These are phyloP conservation scores for Psilocybe subaeruginosa DNA, from an alignment of 768 basidiomycete genomes.

Conservation along the genomic window DNA sequence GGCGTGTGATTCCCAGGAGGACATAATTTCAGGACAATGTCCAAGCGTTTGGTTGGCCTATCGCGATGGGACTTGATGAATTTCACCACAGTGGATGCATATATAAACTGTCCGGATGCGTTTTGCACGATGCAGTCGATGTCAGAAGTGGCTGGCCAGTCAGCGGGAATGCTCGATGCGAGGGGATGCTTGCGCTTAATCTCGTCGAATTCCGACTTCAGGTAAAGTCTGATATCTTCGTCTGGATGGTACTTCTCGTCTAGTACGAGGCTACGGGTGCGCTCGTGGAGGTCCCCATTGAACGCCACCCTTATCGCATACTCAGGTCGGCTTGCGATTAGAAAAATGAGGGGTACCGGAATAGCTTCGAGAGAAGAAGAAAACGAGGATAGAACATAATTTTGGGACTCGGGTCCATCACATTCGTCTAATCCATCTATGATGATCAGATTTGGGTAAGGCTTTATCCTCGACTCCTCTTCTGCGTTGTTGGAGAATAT, in stretches of 20 bases:
- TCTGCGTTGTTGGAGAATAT: not conserved
- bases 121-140: not conserved
- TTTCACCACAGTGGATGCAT: constrained; percentile 6
- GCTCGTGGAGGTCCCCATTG: not conserved
- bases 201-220: not conserved
- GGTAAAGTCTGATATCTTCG: not conserved
- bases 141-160: not conserved
- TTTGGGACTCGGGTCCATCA: too few relatives aligned
- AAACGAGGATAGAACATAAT: not conserved
- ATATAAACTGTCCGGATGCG: constrained; percentile 9
- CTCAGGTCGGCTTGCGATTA: constrained; percentile 2
- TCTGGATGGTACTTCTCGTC: constrained; percentile 4
- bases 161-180: not conserved
- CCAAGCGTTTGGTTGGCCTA: not conserved
- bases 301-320: not conserved
- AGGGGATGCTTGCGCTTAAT: not conserved
- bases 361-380: not conserved
- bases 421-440: not conserved
- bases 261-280: not conserved
- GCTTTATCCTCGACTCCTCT: too few relatives aligned
- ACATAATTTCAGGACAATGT: not conserved
- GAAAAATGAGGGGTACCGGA: not conserved
- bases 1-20: not conserved
- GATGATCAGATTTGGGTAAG: not conserved
- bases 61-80: not conserved